These are phyloP conservation scores for Dendrostoma leiphaemia DNA, from an alignment of 2,329 filamentous ascomycete species.

Conservation along the genomic window DNA sequence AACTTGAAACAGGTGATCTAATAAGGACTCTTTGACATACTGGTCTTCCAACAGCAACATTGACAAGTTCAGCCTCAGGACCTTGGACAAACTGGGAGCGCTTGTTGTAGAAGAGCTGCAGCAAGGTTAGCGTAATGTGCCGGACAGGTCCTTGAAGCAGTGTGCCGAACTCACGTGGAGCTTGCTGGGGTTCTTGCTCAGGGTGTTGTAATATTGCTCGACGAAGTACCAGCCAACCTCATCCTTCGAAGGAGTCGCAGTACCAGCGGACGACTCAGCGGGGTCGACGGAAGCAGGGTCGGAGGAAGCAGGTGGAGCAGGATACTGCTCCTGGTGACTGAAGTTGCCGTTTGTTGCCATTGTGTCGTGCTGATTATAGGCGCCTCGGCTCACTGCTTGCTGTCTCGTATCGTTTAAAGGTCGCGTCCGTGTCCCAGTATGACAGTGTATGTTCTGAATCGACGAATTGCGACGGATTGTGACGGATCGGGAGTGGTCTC, in stretches of 20 bases:
- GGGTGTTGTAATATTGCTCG: constrained; percentile 97
- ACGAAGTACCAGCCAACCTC: constrained; percentile 99
- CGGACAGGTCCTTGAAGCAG: background rate
- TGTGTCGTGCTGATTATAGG: constrained; percentile 24
- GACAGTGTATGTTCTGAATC: background rate
- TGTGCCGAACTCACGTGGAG: constrained; percentile 62
- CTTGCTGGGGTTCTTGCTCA: constrained; percentile 92
- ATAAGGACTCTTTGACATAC: no score
- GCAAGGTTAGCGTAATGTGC: background rate
- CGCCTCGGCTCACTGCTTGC: background rate
- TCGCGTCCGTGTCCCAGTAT: background rate
- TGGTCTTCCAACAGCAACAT: constrained; percentile 82
- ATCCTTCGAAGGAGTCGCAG: constrained; percentile 68
- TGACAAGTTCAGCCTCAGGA: constrained; percentile 82
- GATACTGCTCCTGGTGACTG: constrained; percentile 42
- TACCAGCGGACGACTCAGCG: constrained; percentile 28
- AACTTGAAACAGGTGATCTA: no score
- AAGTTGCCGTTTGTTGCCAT: constrained; percentile 60
- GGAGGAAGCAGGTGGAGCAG: constrained; percentile 30
- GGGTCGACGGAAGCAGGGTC: constrained; percentile 27
- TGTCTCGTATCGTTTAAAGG: background rate
- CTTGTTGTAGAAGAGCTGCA: constrained; percentile 89
- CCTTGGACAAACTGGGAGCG: constrained; percentile 93
- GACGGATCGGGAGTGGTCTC: no score
- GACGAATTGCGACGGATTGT: background rate